Conservation (phyloP, 2,329 filamentous ascomycete species). For the Aspergillus versicolor region DNA sequence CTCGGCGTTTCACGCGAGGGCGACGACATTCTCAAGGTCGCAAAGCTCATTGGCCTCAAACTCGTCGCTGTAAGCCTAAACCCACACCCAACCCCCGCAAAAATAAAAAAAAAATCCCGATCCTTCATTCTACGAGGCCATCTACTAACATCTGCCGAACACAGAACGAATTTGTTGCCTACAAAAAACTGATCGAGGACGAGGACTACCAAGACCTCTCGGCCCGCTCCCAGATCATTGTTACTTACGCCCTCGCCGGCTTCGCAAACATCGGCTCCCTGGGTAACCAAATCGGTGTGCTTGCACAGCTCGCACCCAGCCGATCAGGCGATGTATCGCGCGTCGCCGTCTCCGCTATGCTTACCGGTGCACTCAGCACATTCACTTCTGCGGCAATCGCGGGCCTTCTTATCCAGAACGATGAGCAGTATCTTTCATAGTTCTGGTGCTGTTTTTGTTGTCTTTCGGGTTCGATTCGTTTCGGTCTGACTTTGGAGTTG, state of each 20-base stretch:
- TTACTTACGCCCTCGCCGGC: constrained; percentile 78
- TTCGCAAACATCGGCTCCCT: constrained; percentile 86
- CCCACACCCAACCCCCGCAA: neutral
- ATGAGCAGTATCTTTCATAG: constrained; percentile 27
- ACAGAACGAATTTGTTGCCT: constrained; percentile 77
- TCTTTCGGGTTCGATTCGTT: neutral
- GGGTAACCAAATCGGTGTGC: constrained; percentile 85
- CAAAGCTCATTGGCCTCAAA: constrained; percentile 78
- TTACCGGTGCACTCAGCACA: constrained; percentile 76
- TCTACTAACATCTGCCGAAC: neutral
- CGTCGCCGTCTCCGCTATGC: constrained; percentile 72
- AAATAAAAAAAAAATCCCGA: neutral
- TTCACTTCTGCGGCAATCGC: constrained; percentile 76
- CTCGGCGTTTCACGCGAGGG: constrained; percentile 69
- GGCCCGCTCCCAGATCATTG: constrained; percentile 72
- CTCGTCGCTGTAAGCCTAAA: constrained; percentile 63
- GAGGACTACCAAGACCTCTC: constrained; percentile 51
- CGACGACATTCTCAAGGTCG: constrained; percentile 67
- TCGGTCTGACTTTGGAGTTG: neutral
- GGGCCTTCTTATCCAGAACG: constrained; percentile 67
- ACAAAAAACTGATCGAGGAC: constrained; percentile 55
- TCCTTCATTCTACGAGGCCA: neutral
- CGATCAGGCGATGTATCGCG: constrained; percentile 72
- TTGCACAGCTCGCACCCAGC: constrained; percentile 74
- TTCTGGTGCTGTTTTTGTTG: too few species aligned